A percentile compares a stretch with the other conserved stretches of the same genome.
phyloP scores from a whole-genome alignment of 164 flowering plant genomes.

The Hamamelis virginiana region DNA sequence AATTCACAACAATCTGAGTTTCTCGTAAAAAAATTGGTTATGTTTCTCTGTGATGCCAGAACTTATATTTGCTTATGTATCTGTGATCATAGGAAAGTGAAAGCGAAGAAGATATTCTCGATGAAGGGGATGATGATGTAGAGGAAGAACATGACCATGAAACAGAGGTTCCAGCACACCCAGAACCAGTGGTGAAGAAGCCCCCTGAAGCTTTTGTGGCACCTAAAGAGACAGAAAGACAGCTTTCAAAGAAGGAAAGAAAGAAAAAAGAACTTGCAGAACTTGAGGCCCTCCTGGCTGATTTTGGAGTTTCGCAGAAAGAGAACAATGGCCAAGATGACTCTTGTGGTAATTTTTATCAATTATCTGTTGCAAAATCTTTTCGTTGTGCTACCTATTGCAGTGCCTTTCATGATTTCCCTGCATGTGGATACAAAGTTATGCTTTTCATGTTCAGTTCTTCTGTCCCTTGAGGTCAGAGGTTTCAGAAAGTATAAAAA shows the following conservation, averaged over 20 bases:
- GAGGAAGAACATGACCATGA: slow-evolving; percentile 76
- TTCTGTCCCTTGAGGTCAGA: no score
- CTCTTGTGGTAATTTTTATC: slow-evolving; percentile 40
- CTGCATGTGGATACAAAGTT: no score
- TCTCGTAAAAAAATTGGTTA: neutral
- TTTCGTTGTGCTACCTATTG: neutral
- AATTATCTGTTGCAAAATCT: neutral
- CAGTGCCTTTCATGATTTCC: no score
- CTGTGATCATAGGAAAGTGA: slow-evolving; percentile 64
- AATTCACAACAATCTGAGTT: neutral
- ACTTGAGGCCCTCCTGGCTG: slow-evolving; percentile 86
- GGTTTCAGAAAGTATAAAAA: no score
- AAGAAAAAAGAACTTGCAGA: slow-evolving; percentile 89
- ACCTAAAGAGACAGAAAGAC: slow-evolving; percentile 83
- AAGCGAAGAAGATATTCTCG: slow-evolving; percentile 75
- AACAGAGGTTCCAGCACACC: slow-evolving; percentile 38
- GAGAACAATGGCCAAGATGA: slow-evolving; percentile 49
- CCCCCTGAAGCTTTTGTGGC: slow-evolving; percentile 39
- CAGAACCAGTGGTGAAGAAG: slow-evolving; percentile 47
- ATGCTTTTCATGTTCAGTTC: no score
- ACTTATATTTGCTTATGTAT: neutral
- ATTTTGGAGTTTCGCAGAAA: slow-evolving; percentile 49
- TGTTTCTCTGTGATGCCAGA: neutral
- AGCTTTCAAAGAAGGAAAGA: slow-evolving; percentile 87
- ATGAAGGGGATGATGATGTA: slow-evolving; percentile 71